phyloP scores from a whole-genome alignment of 73 alveolate species.

The Halteria grandinella region DNA sequence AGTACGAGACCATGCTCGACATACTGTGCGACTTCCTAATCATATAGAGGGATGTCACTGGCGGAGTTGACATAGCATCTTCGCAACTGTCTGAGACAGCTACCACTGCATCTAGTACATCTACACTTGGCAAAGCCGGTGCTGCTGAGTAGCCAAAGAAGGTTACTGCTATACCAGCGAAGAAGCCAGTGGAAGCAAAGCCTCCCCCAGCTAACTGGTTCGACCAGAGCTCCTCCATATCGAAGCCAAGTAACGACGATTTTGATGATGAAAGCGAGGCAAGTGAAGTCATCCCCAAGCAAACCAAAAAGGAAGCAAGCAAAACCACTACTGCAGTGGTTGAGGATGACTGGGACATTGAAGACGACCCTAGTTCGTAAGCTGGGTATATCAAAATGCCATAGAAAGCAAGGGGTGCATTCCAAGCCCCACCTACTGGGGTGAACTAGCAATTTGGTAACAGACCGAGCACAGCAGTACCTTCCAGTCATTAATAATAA shows the following conservation, averaged over 20 bases:
- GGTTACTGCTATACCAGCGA: no score
- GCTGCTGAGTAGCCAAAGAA: background rate
- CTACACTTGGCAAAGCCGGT: background rate
- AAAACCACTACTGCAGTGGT: background rate
- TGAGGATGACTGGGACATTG: conserved; percentile 46
- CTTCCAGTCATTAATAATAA: no score
- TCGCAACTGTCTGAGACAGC: no score
- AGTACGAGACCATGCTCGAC: conserved; percentile 48
- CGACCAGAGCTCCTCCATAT: background rate
- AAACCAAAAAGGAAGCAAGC: background rate
- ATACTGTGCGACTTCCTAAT: conserved; percentile 27
- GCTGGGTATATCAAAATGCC: conserved; percentile 12
- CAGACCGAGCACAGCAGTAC: no score
- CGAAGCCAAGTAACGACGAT: background rate
- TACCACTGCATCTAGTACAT: background rate
- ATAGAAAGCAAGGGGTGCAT: background rate
- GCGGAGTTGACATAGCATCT: conserved; percentile 27
- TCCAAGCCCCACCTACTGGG: conserved; percentile 14
- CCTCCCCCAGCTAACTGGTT: no score
- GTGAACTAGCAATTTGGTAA: background rate
- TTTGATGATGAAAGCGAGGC: background rate
- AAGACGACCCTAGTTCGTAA: conserved; percentile 16
- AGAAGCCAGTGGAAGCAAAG: conserved; percentile 3
- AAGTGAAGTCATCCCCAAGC: background rate
- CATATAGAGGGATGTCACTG: background rate